Evolutionary conservation across 768 basidiomycete genomes (phyloP).

Genomic region (Leucocoprinus leucothites): DNA sequence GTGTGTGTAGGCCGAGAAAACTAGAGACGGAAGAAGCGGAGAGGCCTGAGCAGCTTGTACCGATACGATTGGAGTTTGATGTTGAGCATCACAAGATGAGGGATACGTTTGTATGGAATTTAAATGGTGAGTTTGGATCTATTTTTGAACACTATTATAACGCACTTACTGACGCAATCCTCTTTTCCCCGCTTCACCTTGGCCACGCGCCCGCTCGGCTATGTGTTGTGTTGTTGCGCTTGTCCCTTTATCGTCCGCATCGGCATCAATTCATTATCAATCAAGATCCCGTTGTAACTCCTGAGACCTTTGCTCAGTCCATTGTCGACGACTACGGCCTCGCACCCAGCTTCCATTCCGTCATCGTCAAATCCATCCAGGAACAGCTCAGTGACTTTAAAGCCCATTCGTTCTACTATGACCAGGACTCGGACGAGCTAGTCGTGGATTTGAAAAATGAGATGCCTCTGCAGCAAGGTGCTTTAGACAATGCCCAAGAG

Average conservation of each 20-base stretch:
- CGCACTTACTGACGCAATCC: too few relatives aligned
- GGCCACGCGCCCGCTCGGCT: background rate
- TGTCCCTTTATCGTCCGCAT: background rate
- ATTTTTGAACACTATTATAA: slow-evolving; percentile 11
- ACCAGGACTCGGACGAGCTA: slow-evolving; percentile 38
- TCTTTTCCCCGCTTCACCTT: background rate
- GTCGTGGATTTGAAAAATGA: slow-evolving; percentile 13
- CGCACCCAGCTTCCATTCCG: slow-evolving; percentile 54
- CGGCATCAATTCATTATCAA: background rate
- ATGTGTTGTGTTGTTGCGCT: background rate
- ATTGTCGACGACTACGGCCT: slow-evolving; percentile 90
- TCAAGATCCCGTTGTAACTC: slow-evolving; percentile 84
- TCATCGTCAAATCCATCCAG: slow-evolving; percentile 81
- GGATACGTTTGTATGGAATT: slow-evolving; percentile 97
- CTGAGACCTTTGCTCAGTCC: slow-evolving; percentile 86
- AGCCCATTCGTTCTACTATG: slow-evolving; percentile 58
- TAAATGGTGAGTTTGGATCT: slow-evolving; percentile 65
- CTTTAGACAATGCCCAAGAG: slow-evolving; percentile 44
- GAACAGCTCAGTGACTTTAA: slow-evolving; percentile 84
- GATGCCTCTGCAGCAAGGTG: slow-evolving; percentile 27
- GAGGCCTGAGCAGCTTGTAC: slow-evolving; percentile 80
- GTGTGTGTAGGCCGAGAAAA: slow-evolving; percentile 57
- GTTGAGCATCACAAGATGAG: slow-evolving; percentile 92
- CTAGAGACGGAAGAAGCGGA: slow-evolving; percentile 53
- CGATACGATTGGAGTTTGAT: slow-evolving; percentile 95